A percentile compares a stretch with the other conserved stretches of the same genome.
phyloP scores from a whole-genome alignment of 2,329 filamentous ascomycete genomes.

The Saccharata proteae region DNA sequence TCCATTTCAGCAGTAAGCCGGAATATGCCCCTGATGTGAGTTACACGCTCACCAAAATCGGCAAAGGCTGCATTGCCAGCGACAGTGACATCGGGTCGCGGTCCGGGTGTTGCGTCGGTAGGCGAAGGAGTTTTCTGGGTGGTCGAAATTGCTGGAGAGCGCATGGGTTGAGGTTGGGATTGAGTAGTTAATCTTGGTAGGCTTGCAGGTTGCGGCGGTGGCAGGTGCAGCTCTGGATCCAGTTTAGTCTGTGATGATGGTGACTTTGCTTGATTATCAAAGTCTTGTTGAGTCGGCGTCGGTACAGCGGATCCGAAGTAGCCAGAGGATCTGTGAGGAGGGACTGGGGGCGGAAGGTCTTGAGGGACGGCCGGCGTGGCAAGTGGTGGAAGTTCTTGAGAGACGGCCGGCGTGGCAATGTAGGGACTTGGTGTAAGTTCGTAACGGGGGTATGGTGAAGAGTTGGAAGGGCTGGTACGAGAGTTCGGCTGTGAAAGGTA shows the following conservation, averaged over 20 bases:
- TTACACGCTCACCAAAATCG: slow-evolving; percentile 58
- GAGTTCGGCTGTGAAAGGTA: slow-evolving; percentile 3
- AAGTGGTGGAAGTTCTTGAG: too few species aligned
- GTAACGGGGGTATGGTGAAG: slow-evolving; percentile 1
- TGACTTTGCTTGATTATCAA: slow-evolving; percentile 3
- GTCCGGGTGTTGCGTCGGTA: too few species aligned
- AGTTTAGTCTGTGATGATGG: neutral
- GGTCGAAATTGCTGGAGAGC: too few species aligned
- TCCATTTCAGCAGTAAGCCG: slow-evolving; percentile 63
- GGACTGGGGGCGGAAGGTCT: slow-evolving; percentile 6
- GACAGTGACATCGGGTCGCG: slow-evolving; percentile 3
- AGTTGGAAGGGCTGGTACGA: slow-evolving; percentile 7
- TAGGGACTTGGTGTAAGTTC: neutral
- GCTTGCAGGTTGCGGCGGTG: too few species aligned
- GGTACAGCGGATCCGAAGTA: slow-evolving; percentile 1
- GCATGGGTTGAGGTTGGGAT: too few species aligned
- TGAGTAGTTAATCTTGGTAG: too few species aligned
- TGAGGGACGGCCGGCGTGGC: too few species aligned
- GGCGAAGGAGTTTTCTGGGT: too few species aligned
- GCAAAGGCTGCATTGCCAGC: slow-evolving; percentile 40
- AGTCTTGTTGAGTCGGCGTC: slow-evolving; percentile 8
- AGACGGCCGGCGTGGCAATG: too few species aligned
- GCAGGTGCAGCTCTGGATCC: too few species aligned
- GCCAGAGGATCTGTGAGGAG: slow-evolving; percentile 6
- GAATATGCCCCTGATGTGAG: slow-evolving; percentile 65